These are phyloP conservation scores for Tieghemostelium lacteum DNA, from an alignment of 78 protist species.

Conservation along the genomic window DNA sequence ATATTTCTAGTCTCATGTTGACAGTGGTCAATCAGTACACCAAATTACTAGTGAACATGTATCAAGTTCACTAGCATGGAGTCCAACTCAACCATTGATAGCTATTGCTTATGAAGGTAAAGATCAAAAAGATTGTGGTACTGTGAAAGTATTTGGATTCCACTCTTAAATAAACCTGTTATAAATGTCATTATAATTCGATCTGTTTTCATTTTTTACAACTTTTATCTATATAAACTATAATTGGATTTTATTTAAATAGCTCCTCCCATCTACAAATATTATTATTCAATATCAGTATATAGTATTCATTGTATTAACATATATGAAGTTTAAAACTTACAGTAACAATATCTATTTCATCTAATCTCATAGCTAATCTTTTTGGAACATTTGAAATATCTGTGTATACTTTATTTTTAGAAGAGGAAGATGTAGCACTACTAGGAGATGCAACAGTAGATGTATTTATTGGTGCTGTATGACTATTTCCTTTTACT, in stretches of 20 bases:
- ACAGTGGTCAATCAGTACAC: conserved; percentile 61
- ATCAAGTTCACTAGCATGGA: conserved; percentile 44
- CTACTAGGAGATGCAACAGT: conserved; percentile 15
- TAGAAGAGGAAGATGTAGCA: background rate
- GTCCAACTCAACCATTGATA: conserved; percentile 47
- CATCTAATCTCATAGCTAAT: conserved; percentile 26
- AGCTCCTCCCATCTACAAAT: conserved; percentile 53
- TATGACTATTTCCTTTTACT: background rate
- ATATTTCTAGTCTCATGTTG: conserved; percentile 41
- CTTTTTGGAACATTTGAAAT: conserved; percentile 53
- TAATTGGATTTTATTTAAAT: background rate
- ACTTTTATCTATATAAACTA: no score
- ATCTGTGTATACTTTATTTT: conserved; percentile 31
- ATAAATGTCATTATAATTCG: background rate
- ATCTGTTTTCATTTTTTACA: background rate
- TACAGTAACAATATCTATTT: conserved; percentile 56
- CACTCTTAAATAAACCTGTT: background rate
- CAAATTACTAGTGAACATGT: conserved; percentile 16
- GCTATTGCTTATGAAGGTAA: conserved; percentile 44
- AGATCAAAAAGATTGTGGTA: conserved; percentile 37
- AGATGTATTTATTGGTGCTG: background rate
- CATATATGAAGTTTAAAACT: background rate
- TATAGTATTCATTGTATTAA: background rate
- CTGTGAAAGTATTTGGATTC: conserved; percentile 52
- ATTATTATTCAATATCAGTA: background rate